phyloP scores from a whole-genome alignment of 148 eudicot genomes.

The Persicaria maculosa region DNA sequence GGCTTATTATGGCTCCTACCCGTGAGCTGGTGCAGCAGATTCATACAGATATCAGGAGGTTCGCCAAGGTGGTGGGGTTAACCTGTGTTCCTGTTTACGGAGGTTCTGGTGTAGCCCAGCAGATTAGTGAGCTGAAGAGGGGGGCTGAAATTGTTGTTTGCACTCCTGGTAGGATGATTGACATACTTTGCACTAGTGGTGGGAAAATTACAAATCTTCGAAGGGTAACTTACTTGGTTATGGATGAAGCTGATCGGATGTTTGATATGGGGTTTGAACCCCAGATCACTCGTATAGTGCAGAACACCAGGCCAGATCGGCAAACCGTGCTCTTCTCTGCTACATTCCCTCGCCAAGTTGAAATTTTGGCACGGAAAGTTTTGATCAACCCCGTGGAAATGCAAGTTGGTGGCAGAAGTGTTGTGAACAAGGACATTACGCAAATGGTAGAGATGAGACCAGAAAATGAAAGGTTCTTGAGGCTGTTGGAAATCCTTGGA shows the following conservation, averaged over 20 bases:
- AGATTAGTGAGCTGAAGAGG: constrained; percentile 68
- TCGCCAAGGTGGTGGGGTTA: constrained; percentile 58
- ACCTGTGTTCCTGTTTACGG: constrained; percentile 83
- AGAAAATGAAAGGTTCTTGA: constrained; percentile 60
- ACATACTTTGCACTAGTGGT: constrained; percentile 64
- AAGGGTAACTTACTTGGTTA: constrained; percentile 71
- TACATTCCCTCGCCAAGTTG: constrained; percentile 84
- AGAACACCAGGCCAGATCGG: constrained; percentile 71
- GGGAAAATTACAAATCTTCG: constrained; percentile 83
- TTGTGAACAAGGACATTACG: constrained; percentile 76
- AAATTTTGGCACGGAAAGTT: constrained; percentile 67
- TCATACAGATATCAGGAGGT: constrained; percentile 65
- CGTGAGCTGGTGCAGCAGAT: constrained; percentile 87
- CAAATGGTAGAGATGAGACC: constrained; percentile 80
- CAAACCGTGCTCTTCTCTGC: constrained; percentile 88
- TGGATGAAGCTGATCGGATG: constrained; percentile 92
- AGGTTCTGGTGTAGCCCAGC: constrained; percentile 80
- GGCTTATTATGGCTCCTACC: constrained; percentile 82
- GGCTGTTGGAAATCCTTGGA: constrained; percentile 69
- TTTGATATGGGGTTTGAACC: constrained; percentile 92
- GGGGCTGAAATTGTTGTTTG: constrained; percentile 84
- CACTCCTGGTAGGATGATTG: constrained; percentile 90
- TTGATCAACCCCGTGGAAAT: constrained; percentile 67
- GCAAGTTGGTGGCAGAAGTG: constrained; percentile 87
- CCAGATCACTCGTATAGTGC: constrained; percentile 75